phyloP scores from a whole-genome alignment of 2,329 filamentous ascomycete species.

The Hortaea sp. region DNA sequence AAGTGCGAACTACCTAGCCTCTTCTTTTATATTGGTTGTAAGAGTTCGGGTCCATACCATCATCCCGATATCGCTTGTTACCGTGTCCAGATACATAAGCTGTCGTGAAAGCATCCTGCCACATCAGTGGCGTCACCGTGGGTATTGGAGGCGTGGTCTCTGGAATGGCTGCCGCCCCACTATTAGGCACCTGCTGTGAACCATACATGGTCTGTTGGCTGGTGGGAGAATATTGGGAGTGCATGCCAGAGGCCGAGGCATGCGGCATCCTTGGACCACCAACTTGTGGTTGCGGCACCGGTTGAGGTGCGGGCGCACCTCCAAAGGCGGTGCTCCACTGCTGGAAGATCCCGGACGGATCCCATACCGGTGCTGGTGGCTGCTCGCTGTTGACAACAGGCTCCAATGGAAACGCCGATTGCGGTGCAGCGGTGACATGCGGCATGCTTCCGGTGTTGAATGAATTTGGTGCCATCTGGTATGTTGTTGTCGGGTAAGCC shows the following conservation, averaged over 20 bases:
- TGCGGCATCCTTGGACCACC: constrained; percentile 10
- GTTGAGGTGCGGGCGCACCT: constrained; percentile 33
- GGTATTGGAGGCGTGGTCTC: constrained; percentile 6
- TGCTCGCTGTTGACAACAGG: constrained; percentile 20
- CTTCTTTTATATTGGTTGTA: constrained; percentile 4
- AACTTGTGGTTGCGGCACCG: constrained; percentile 17
- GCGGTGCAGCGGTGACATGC: constrained; percentile 13
- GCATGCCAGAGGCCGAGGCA: constrained; percentile 3
- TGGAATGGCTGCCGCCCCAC: background rate
- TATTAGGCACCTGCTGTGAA: constrained; percentile 11
- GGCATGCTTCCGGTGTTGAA: constrained; percentile 13
- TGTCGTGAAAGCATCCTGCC: constrained; percentile 38
- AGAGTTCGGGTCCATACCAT: constrained; percentile 18
- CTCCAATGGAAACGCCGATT: constrained; percentile 14
- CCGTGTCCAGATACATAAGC: constrained; percentile 27
- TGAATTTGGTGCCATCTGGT: constrained; percentile 9
- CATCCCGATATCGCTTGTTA: constrained; percentile 37
- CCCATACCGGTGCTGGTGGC: constrained; percentile 20
- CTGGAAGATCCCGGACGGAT: constrained; percentile 41
- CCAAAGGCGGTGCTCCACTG: constrained; percentile 96
- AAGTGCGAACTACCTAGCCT: background rate
- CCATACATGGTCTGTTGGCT: constrained; percentile 13
- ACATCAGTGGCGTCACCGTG: constrained; percentile 40
- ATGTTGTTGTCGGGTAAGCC: constrained; percentile 11
- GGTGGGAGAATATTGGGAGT: constrained; percentile 25